Percentiles rank a stretch among this genome's conserved stretches.
phyloP scores from a whole-genome alignment of 2,329 filamentous ascomycete genomes.

The Trichophyton benhamiae region DNA sequence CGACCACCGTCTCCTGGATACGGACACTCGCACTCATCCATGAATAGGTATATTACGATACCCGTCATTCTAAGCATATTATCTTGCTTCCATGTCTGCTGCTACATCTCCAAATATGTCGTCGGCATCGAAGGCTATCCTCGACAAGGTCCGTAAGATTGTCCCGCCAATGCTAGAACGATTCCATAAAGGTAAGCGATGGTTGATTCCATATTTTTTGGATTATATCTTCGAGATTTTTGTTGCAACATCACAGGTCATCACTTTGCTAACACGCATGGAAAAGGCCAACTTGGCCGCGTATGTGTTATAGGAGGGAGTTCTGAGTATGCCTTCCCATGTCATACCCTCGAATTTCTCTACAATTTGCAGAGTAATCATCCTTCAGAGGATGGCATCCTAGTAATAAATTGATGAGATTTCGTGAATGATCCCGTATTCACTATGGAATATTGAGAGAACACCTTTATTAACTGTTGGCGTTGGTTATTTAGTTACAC shows the following conservation, averaged over 20 bases:
- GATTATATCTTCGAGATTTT: not conserved
- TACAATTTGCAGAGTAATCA: not conserved
- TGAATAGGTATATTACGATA: not conserved
- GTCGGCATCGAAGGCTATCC: constrained; percentile 57
- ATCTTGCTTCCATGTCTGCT: not conserved
- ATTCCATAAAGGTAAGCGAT: constrained; percentile 75
- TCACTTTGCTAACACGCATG: constrained; percentile 11
- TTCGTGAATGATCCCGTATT: not conserved
- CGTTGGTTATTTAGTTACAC: constrained; percentile 50
- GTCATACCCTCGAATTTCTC: not conserved
- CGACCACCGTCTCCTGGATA: not conserved
- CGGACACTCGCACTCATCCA: not conserved
- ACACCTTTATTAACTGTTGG: not conserved
- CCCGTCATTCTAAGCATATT: not conserved
- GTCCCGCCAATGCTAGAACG: constrained; percentile 88
- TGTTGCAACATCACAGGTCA: not conserved
- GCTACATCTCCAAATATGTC: constrained; percentile 40
- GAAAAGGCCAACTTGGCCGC: constrained; percentile 71
- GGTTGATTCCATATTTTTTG: not conserved
- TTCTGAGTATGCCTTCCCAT: constrained; percentile 47
- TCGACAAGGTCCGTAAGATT: constrained; percentile 74
- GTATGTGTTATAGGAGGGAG: constrained; percentile 91
- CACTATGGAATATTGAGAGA: not conserved
- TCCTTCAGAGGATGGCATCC: too few species aligned
- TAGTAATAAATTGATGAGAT: too few species aligned